phyloP scores from a whole-genome alignment of 768 basidiomycete species.

The Collybia sordida region DNA sequence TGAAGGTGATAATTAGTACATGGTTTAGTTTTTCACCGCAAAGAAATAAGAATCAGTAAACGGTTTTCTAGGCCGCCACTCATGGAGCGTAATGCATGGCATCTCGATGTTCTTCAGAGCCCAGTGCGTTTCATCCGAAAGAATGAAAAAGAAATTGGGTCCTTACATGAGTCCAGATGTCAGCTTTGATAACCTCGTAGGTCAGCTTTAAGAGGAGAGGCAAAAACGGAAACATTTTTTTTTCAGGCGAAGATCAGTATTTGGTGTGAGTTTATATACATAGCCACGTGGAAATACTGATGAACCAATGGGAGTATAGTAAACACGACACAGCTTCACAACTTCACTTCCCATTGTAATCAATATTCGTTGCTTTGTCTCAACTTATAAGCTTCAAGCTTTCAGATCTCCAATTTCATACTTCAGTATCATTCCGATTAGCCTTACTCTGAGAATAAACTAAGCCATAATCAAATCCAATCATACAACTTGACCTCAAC shows the following conservation, averaged over 20 bases:
- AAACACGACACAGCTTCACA: neutral
- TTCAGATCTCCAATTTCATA: too few species aligned
- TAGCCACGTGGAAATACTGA: neutral
- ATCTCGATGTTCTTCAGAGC: slow-evolving; percentile 43
- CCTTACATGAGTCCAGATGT: neutral
- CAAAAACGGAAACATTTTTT: neutral
- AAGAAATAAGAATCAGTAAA: slow-evolving; percentile 17
- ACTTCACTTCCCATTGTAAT: too few species aligned
- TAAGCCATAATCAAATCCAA: too few species aligned
- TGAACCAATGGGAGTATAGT: neutral
- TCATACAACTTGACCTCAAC: too few species aligned
- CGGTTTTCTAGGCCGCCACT: slow-evolving; percentile 35
- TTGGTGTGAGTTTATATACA: neutral
- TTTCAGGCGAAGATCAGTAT: neutral
- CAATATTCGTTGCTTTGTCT: too few species aligned
- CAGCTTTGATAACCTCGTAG: too few species aligned
- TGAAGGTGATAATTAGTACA: too few species aligned
- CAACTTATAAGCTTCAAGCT: too few species aligned
- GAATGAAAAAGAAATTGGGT: neutral
- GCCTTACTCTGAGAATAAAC: too few species aligned
- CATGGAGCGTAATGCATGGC: slow-evolving; percentile 28
- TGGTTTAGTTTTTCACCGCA: too few species aligned
- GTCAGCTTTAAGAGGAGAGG: too few species aligned
- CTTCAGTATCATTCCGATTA: too few species aligned
- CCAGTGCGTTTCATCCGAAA: slow-evolving; percentile 58